Conservation (phyloP, 768 basidiomycete species). For the Calocera viscosa region DNA sequence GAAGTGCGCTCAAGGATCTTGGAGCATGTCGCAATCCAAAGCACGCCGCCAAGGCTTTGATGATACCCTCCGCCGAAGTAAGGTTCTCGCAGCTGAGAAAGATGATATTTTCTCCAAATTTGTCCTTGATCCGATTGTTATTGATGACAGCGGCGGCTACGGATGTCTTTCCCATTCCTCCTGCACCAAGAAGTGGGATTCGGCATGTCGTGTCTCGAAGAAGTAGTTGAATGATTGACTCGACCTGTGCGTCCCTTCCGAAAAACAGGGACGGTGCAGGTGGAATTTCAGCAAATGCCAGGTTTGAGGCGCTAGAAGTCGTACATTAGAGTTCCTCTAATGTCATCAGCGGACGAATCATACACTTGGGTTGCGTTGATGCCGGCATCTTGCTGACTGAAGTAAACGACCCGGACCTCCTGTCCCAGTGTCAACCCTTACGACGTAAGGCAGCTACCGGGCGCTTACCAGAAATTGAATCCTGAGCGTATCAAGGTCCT, state of each 20-base stretch:
- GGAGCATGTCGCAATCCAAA: not conserved
- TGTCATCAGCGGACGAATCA: no score
- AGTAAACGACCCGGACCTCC: no score
- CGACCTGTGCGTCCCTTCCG: constrained; percentile 16
- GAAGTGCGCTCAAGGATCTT: not conserved
- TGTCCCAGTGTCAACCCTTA: no score
- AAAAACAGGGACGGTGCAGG: constrained; percentile 10
- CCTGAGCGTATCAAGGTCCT: no score
- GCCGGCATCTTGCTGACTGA: no score
- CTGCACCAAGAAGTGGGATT: not conserved
- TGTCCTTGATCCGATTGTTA: not conserved
- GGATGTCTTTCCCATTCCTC: not conserved
- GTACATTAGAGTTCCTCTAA: no score
- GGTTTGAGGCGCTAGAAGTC: no score
- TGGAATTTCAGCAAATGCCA: constrained; percentile 21
- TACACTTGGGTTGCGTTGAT: no score
- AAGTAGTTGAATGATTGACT: constrained; percentile 11
- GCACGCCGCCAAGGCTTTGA: not conserved
- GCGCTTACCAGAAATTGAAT: no score
- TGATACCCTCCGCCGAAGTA: not conserved
- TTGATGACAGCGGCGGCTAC: not conserved
- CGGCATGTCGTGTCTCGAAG: not conserved
- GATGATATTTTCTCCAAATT: not conserved
- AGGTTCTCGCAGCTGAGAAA: not conserved
- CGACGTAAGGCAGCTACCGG: no score